These are phyloP conservation scores for Xylariales sp. DNA, from an alignment of 2,329 filamentous ascomycete species.

Conservation along the genomic window DNA sequence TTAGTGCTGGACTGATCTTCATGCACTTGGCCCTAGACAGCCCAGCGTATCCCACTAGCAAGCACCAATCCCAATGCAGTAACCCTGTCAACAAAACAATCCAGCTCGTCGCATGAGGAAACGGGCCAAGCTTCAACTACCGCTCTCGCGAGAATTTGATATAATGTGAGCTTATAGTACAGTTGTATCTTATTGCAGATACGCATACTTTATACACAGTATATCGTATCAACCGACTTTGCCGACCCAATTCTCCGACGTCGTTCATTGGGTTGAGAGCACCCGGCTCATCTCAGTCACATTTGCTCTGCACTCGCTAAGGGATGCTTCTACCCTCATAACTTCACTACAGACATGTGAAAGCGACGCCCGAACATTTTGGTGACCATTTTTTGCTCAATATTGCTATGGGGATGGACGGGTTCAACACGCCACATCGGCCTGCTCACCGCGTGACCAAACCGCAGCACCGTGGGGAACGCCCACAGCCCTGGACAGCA, in stretches of 20 bases:
- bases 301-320: background rate
- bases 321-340: background rate
- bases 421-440: conserved; percentile 15
- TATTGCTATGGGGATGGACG: conserved; percentile 6
- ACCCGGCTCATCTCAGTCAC: background rate
- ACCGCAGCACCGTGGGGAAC: conserved; percentile 13
- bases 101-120: too few species aligned
- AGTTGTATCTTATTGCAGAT: too few species aligned
- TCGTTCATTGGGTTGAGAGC: background rate
- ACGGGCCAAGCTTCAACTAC: too few species aligned
- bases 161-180: too few species aligned
- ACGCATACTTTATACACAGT: too few species aligned
- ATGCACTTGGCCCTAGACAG: conserved; percentile 3
- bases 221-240: too few species aligned
- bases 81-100: conserved; percentile 8
- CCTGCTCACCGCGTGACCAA: conserved; percentile 16
- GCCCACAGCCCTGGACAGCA: conserved; percentile 32
- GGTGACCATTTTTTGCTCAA: background rate
- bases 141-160: too few species aligned
- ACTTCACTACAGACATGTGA: background rate
- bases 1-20: conserved; percentile 3
- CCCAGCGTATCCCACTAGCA: background rate
- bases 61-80: background rate
- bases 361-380: background rate
- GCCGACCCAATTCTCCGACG: too few species aligned